phyloP scores from a whole-genome alignment of 179 eudicot species.

The Spinacia oleracea region DNA sequence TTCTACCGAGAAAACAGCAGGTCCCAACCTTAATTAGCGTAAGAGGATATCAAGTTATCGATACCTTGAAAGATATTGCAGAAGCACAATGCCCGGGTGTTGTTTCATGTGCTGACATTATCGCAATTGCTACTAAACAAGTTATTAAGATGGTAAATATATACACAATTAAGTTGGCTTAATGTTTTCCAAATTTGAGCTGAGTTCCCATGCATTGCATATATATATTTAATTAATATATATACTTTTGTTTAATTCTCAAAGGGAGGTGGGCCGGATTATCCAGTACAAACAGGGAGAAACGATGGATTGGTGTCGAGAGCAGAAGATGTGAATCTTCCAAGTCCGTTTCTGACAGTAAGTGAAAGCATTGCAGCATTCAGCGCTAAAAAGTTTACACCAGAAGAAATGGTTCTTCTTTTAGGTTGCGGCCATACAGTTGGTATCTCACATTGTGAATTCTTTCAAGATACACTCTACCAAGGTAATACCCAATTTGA shows the following conservation, averaged over 20 bases:
- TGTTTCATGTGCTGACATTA: slow-evolving; percentile 60
- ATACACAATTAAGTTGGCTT: too few species aligned
- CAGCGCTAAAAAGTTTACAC: background rate
- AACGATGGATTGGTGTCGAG: slow-evolving; percentile 17
- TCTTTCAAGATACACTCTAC: background rate
- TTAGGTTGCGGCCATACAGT: background rate
- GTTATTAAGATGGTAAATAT: slow-evolving; percentile 37
- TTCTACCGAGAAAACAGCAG: slow-evolving; percentile 38
- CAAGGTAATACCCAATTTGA: background rate
- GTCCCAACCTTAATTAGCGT: slow-evolving; percentile 35
- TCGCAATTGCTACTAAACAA: slow-evolving; percentile 52
- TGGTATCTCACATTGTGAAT: background rate
- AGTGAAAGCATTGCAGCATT: background rate
- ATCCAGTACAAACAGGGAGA: slow-evolving; percentile 18
- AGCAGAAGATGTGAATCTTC: slow-evolving; percentile 12
- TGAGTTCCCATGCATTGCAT: too few species aligned
- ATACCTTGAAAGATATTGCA: slow-evolving; percentile 40
- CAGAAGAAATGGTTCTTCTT: background rate
- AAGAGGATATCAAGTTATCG: slow-evolving; percentile 45
- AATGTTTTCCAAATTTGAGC: background rate
- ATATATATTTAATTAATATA: too few species aligned
- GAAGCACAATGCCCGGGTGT: slow-evolving; percentile 47
- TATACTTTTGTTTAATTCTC: too few species aligned
- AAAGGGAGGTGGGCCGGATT: slow-evolving; percentile 20
- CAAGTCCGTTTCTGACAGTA: slow-evolving; percentile 17